Base-by-base conservation (phyloP, 345 rosid species). In the Schrenkiella parvula region DNA sequence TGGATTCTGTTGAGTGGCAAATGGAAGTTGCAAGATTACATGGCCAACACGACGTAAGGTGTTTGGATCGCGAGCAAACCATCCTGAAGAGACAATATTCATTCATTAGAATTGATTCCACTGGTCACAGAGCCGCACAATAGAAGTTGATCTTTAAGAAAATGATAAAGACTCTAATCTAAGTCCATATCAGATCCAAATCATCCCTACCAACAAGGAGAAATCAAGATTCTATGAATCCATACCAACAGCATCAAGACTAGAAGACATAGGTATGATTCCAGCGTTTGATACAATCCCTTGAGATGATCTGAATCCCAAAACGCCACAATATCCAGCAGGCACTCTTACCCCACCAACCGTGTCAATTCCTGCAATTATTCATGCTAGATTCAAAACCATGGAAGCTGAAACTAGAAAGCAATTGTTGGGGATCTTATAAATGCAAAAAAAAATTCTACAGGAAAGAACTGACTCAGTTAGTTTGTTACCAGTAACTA, bases 321-420 rank as follows among this genome's bases (percentile, higher is more conserved):
- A 59, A 62, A 89, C 59, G 48, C 98, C 89, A 66, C 98, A 95
- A 66, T 74, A 91, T 41, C 81, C 90, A 22, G 97, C 89, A 34
- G 99, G 96, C 50, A 89, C 81, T 80, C 99, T 91, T 68, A 91
- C 92, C 41, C 93, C 99, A 21, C 98, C 99, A 74, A 87, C 79
- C 14, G 95, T 82, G 75, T 95, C 99, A 34, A 88, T 35, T 71
- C 99, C 99, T 91, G 87, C 72, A 82, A 82, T 28, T 35, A 32
- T 47, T 18, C 62, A 70, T 37, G 23, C n/a, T 5, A 44, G 13
- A 23, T 23, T 35, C 50, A 53, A 11, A 41, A 14, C 3, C 26
- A 66, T 11, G 47, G 25, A 73, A 28, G 28, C 37, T 18, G 7
- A 48, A 31, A 31, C 34, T 31, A 31, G 34, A 28, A 31, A 31